phyloP scores from a whole-genome alignment of 2,329 filamentous ascomycete species.

The Aspergillus ustus region DNA sequence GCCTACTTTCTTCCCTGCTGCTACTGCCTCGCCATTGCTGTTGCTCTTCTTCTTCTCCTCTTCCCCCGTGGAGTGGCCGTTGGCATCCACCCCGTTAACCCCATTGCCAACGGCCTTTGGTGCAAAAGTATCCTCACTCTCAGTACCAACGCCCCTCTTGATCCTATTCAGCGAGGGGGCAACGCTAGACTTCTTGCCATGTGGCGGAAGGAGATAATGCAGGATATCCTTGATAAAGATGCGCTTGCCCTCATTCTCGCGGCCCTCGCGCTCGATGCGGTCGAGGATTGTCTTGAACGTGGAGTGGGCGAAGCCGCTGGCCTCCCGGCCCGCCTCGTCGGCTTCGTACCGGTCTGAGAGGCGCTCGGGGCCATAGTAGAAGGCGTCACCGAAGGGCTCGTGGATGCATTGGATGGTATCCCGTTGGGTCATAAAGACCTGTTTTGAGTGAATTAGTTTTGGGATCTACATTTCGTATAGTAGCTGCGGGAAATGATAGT shows the following conservation, averaged over 20 bases:
- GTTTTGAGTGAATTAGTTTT: constrained; percentile 16
- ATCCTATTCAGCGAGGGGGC: constrained; percentile 73
- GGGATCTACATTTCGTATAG: not conserved
- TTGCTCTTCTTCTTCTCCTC: constrained; percentile 24
- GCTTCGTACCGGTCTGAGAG: constrained; percentile 77
- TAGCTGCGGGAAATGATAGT: not conserved
- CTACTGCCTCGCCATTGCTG: not conserved
- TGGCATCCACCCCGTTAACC: constrained; percentile 21
- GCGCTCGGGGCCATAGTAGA: constrained; percentile 92
- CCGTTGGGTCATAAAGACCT: constrained; percentile 96
- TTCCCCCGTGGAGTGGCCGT: constrained; percentile 26
- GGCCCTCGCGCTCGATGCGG: constrained; percentile 70
- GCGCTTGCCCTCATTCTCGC: constrained; percentile 78
- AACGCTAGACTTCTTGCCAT: constrained; percentile 68
- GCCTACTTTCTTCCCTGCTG: not conserved
- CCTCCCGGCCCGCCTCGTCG: constrained; percentile 58
- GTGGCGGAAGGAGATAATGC: constrained; percentile 83
- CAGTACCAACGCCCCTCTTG: constrained; percentile 65
- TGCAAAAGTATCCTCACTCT: constrained; percentile 26
- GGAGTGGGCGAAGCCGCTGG: constrained; percentile 50
- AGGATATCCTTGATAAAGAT: constrained; percentile 98
- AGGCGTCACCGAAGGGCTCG: constrained; percentile 96
- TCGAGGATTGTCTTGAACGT: constrained; percentile 70
- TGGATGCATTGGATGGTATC: constrained; percentile 83
- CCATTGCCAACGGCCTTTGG: constrained; percentile 27